These are phyloP conservation scores for Psilocybe azurescens DNA, from an alignment of 768 basidiomycete genomes.

Conservation along the genomic window DNA sequence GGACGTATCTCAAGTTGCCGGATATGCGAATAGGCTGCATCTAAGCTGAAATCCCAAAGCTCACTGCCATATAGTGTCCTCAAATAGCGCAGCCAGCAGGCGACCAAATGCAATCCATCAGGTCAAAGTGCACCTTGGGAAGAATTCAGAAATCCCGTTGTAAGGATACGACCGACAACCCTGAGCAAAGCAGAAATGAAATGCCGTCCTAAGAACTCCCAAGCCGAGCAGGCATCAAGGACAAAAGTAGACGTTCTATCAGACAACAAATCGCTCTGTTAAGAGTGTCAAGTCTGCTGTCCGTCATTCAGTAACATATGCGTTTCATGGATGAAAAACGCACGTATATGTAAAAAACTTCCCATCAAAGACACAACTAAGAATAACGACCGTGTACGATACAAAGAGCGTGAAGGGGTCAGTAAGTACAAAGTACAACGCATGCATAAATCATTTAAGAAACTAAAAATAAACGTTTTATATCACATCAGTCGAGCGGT, in stretches of 20 bases:
- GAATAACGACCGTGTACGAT: neutral
- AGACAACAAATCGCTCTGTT: too few relatives aligned
- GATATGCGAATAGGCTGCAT: neutral
- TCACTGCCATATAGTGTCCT: neutral
- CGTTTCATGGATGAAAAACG: neutral
- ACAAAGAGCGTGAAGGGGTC: neutral
- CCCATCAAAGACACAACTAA: neutral
- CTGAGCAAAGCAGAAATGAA: too few relatives aligned
- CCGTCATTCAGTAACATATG: neutral
- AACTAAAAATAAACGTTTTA: too few relatives aligned
- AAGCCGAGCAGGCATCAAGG: neutral
- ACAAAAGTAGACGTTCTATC: too few relatives aligned
- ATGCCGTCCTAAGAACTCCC: too few relatives aligned
- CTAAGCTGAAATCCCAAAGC: neutral
- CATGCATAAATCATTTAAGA: neutral
- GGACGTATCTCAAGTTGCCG: neutral
- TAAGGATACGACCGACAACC: too few relatives aligned
- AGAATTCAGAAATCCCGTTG: too few relatives aligned
- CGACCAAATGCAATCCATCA: neutral
- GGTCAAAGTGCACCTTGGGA: neutral
- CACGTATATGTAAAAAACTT: neutral
- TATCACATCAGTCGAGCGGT: too few relatives aligned
- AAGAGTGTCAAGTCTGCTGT: neutral
- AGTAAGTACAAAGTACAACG: neutral
- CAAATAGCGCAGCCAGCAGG: neutral